Percentiles rank a stretch among this genome's conserved stretches.
Conservation (phyloP, 495 filamentous ascomycete species). For the Hypoxylon lienhwacheense region DNA sequence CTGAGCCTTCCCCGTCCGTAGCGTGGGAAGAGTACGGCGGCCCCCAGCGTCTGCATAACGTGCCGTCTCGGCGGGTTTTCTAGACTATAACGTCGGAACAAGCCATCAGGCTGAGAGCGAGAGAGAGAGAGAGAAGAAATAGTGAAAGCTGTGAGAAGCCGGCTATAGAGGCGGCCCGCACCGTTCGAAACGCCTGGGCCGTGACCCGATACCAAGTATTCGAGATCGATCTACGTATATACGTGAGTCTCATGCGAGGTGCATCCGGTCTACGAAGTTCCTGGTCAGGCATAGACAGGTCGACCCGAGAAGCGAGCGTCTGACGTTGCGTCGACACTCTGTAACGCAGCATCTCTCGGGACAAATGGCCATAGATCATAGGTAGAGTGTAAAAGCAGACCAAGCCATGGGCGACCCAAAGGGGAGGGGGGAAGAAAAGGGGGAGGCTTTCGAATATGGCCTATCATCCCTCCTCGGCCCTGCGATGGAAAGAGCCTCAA, state of each 20-base stretch:
- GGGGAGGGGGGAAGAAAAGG: neutral
- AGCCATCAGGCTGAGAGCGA: neutral
- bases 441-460: neutral
- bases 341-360: neutral
- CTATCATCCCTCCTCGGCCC: constrained; percentile 1
- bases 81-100: constrained; percentile 16
- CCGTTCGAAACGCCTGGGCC: constrained; percentile 17
- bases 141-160: constrained; percentile 1
- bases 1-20: neutral
- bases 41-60: neutral
- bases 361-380: neutral
- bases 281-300: neutral
- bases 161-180: constrained; percentile 25
- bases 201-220: constrained; percentile 17
- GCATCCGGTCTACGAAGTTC: neutral
- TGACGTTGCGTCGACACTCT: neutral
- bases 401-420: no score
- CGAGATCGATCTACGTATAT: constrained; percentile 17
- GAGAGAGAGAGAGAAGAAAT: no score
- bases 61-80: neutral
- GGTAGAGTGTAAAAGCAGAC: constrained; percentile 5
- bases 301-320: neutral
- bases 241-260: constrained; percentile 2
- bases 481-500: constrained; percentile 6
- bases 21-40: neutral